Percentiles rank a stretch among this genome's conserved stretches.
Evolutionary conservation across 78 protist species (phyloP).

Genomic region (Monocercomonoides exilis): DNA sequence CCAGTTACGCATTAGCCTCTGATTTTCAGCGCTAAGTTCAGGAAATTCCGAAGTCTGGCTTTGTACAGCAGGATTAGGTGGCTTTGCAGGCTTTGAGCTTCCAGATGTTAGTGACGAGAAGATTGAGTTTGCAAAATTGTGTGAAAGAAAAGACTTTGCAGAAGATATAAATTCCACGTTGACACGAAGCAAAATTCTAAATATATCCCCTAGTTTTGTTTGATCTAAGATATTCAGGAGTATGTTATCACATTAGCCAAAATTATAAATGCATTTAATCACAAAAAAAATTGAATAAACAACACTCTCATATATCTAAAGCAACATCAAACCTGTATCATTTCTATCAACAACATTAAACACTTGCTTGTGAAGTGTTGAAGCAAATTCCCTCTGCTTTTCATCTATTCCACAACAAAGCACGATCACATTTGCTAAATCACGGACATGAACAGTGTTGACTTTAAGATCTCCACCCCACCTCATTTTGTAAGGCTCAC

Average conservation of each 20-base stretch:
- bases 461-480: constrained; percentile 62
- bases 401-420: constrained; percentile 64
- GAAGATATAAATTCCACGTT: constrained; percentile 61
- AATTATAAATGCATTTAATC: too few species aligned
- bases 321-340: constrained; percentile 48
- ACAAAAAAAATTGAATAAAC: too few species aligned
- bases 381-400: too few species aligned
- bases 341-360: constrained; percentile 76
- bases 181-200: constrained; percentile 67
- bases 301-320: background rate
- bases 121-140: too few species aligned
- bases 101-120: too few species aligned
- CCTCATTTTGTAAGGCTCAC: constrained; percentile 79
- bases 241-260: too few species aligned
- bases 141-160: constrained; percentile 50
- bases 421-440: constrained; percentile 66
- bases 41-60: too few species aligned
- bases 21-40: too few species aligned
- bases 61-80: too few species aligned
- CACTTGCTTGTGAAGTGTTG: constrained; percentile 33
- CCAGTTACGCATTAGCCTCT: too few species aligned
- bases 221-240: too few species aligned
- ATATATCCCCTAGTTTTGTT: constrained; percentile 37
- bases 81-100: too few species aligned
- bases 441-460: constrained; percentile 86